These are phyloP conservation scores for Flaveria bidentis DNA, from an alignment of 129 eudicot species.

Conservation along the genomic window DNA sequence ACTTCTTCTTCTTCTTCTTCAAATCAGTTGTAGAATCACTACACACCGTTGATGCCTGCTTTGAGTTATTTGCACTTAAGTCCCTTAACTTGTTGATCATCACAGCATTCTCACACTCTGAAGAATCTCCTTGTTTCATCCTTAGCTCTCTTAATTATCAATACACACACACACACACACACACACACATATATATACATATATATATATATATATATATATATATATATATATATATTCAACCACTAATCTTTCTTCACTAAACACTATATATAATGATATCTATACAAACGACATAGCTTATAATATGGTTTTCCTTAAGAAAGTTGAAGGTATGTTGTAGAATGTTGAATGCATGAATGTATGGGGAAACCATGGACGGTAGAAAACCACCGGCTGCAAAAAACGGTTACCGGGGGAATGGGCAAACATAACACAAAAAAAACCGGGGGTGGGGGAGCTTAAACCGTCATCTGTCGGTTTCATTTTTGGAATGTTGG, in stretches of 20 bases:
- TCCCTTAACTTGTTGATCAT: constrained; percentile 27
- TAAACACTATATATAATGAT: too few species aligned
- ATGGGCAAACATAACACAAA: neutral
- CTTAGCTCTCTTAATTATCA: neutral
- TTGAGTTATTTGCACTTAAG: constrained; percentile 16
- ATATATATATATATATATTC: too few species aligned
- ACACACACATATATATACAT: too few species aligned
- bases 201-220: too few species aligned
- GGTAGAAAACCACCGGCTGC: constrained; percentile 43
- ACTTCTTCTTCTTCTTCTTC: neutral
- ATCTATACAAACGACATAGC: too few species aligned
- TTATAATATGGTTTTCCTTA: neutral
- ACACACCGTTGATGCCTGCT: constrained; percentile 25
- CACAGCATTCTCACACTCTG: constrained; percentile 25
- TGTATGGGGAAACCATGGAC: constrained; percentile 26
- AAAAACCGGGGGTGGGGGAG: constrained; percentile 38
- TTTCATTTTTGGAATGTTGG: neutral
- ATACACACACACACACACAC: too few species aligned
- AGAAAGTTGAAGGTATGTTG: neutral
- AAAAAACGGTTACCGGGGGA: constrained; percentile 27
- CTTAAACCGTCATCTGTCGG: constrained; percentile 34
- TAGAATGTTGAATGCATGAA: constrained; percentile 29
- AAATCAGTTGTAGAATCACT: constrained; percentile 3
- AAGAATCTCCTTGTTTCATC: constrained; percentile 30
- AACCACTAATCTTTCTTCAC: too few species aligned